Conservation (phyloP, 2,329 filamentous ascomycete species). For the Bipolaris bicolor region DNA sequence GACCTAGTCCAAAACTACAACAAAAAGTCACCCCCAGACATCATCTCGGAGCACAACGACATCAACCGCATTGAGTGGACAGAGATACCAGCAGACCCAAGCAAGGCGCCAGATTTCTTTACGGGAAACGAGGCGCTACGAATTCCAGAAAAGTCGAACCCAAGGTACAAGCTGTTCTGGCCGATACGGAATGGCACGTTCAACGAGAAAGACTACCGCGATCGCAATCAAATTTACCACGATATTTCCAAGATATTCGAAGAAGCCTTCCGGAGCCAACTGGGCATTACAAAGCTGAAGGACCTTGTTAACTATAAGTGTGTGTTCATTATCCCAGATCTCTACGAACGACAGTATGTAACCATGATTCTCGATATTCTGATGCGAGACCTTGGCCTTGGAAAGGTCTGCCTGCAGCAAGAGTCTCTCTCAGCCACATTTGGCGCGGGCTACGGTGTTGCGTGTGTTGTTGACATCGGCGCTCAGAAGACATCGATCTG, state of each 20-base stretch:
- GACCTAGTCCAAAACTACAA: slow-evolving; percentile 96
- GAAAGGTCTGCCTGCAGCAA: slow-evolving; percentile 89
- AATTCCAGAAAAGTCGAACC: slow-evolving; percentile 86
- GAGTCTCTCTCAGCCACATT: slow-evolving; percentile 95
- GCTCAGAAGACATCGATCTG: slow-evolving; percentile 97
- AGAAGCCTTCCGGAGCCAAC: slow-evolving; percentile 82
- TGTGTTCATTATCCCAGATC: slow-evolving; percentile 94
- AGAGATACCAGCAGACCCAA: slow-evolving; percentile 67
- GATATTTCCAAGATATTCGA: slow-evolving; percentile 89
- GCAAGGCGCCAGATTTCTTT: slow-evolving; percentile 75
- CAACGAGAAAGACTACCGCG: slow-evolving; percentile 87
- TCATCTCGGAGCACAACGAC: slow-evolving; percentile 94
- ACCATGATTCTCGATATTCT: slow-evolving; percentile 83
- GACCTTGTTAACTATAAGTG: slow-evolving; percentile 92
- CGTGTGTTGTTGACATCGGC: slow-evolving; percentile 94
- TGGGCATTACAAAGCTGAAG: slow-evolving; percentile 76
- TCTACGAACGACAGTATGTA: slow-evolving; percentile 94
- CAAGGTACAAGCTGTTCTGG: slow-evolving; percentile 92
- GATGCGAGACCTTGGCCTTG: slow-evolving; percentile 89
- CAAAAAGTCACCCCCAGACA: slow-evolving; percentile 78
- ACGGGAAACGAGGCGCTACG: slow-evolving; percentile 82
- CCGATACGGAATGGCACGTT: slow-evolving; percentile 85
- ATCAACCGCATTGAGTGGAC: slow-evolving; percentile 95
- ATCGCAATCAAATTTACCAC: slow-evolving; percentile 78
- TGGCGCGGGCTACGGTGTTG: slow-evolving; percentile 90